Conservation (phyloP, 2,329 filamentous ascomycete species). For the Amylocarpus encephaloides region DNA sequence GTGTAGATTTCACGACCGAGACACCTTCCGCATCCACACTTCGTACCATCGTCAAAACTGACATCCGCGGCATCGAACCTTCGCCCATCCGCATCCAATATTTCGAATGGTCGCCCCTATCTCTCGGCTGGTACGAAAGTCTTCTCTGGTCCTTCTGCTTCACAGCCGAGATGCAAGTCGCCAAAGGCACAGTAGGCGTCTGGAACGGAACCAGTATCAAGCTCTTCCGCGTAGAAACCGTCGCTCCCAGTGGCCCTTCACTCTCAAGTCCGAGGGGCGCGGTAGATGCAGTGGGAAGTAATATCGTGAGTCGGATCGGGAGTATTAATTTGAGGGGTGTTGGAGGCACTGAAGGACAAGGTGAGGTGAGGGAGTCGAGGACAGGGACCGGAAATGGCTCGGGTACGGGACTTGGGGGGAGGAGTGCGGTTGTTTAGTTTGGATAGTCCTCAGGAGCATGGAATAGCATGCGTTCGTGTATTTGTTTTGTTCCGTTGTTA, state of each 20-base stretch:
- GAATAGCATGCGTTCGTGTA: no score
- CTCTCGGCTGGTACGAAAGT: conserved; percentile 92
- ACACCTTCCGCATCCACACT: conserved; percentile 41
- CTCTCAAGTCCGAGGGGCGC: conserved; percentile 81
- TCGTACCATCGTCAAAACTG: conserved; percentile 51
- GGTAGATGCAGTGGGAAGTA: conserved; percentile 87
- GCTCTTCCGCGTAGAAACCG: conserved; percentile 85
- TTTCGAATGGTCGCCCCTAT: conserved; percentile 89
- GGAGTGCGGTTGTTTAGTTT: conserved; percentile 6
- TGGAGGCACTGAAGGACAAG: background rate
- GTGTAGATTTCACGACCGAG: conserved; percentile 40
- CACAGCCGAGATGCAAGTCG: conserved; percentile 78
- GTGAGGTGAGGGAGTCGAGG: background rate
- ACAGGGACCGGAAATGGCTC: conserved; percentile 6
- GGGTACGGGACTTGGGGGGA: conserved; percentile 3
- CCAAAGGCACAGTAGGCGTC: conserved; percentile 80
- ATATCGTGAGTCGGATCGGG: conserved; percentile 80
- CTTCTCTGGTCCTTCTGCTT: conserved; percentile 93
- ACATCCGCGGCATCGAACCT: conserved; percentile 67
- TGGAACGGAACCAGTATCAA: conserved; percentile 90
- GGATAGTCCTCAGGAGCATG: background rate
- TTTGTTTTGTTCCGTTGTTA: no score
- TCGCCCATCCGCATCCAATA: conserved; percentile 72
- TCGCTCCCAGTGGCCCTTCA: conserved; percentile 70
- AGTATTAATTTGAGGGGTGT: conserved; percentile 47